phyloP scores from a whole-genome alignment of 225 moss, liverwort and hornwort genomes.

The Rhytidiadelphus loreus region DNA sequence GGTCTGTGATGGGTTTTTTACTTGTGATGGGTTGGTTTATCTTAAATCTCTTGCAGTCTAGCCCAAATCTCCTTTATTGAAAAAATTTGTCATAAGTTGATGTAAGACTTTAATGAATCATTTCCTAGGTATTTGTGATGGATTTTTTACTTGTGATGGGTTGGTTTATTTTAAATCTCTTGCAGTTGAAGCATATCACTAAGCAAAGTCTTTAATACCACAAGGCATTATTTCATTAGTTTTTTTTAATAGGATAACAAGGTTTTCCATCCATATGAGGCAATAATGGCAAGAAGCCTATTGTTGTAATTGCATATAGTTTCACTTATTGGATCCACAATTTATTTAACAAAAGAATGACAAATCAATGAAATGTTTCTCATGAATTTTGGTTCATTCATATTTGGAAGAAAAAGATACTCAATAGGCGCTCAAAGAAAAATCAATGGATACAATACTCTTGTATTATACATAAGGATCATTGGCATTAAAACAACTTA shows the following conservation, averaged over 20 bases:
- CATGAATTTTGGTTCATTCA: background rate
- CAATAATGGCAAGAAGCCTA: background rate
- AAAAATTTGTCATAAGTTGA: background rate
- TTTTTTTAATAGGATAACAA: background rate
- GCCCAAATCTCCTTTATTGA: background rate
- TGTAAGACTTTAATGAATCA: background rate
- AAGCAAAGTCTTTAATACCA: no score
- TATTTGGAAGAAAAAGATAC: background rate
- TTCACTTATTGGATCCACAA: background rate
- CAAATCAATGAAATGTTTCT: background rate
- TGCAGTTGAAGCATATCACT: fast-evolving
- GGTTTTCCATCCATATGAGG: background rate
- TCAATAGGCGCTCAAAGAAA: background rate
- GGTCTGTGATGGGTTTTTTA: fast-evolving
- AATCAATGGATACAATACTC: no score
- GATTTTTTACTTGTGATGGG: fast-evolving
- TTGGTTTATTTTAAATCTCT: background rate
- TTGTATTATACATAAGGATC: no score
- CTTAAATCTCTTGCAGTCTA: fast-evolving
- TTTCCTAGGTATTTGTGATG: fast-evolving
- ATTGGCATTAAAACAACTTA: no score
- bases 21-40: background rate
- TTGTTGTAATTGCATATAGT: no score
- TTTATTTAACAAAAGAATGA: background rate
- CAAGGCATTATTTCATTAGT: background rate